Percentiles rank a stretch among this genome's conserved stretches.
These are phyloP conservation scores for Primulina huaijiensis DNA, from an alignment of 257 asterid species.

Conservation along the genomic window DNA sequence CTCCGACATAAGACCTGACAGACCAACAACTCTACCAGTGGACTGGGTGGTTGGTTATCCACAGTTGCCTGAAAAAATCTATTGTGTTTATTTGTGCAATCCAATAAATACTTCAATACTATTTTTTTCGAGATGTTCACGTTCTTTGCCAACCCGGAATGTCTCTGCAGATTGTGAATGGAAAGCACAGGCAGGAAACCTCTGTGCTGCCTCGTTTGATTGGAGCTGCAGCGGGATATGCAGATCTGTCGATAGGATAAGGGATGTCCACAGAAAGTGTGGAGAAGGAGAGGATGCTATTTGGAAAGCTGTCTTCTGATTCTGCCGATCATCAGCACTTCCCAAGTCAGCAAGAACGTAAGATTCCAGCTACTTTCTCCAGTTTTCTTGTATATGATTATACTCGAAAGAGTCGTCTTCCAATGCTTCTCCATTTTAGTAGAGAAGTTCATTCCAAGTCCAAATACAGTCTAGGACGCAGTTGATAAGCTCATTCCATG, in stretches of 20 bases:
- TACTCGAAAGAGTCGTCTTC: background rate
- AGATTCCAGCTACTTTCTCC: too few species aligned
- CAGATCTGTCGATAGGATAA: slow-evolving; percentile 50
- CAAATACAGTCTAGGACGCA: background rate
- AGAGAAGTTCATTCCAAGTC: background rate
- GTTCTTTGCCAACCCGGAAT: too few species aligned
- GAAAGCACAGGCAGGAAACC: slow-evolving; percentile 61
- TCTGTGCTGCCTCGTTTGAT: slow-evolving; percentile 58
- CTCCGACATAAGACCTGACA: background rate
- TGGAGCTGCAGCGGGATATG: slow-evolving; percentile 71
- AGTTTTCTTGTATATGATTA: background rate
- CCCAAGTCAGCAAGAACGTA: too few species aligned
- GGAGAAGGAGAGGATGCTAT: slow-evolving; percentile 66
- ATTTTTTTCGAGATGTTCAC: background rate
- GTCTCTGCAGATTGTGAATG: slow-evolving; percentile 50
- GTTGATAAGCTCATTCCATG: background rate
- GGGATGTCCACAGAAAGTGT: slow-evolving; percentile 47
- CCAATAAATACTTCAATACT: background rate
- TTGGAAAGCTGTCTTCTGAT: slow-evolving; percentile 36
- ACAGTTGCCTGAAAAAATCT: background rate
- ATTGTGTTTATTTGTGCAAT: background rate
- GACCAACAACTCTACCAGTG: background rate
- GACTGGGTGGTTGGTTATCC: background rate
- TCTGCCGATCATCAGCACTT: background rate
- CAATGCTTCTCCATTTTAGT: background rate